Evolutionary conservation across 1,139 yeast species (phyloP).

Genomic region (Yamadazyma dendronema): DNA sequence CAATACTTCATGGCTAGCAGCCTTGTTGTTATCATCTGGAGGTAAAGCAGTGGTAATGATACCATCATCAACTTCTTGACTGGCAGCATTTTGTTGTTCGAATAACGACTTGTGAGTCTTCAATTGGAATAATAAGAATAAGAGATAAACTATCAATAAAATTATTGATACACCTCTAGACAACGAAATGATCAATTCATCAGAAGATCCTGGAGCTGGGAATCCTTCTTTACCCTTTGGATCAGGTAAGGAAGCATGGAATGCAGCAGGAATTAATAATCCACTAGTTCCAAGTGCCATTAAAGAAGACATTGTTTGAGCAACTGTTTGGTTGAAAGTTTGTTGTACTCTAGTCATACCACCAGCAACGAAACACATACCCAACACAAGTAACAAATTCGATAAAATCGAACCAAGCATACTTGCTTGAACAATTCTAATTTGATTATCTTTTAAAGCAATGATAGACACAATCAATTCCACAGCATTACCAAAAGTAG

Average conservation of each 20-base stretch:
- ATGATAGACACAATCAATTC: constrained; percentile 92
- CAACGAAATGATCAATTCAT: constrained; percentile 60
- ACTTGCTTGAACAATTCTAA: constrained; percentile 92
- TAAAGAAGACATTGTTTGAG: constrained; percentile 94
- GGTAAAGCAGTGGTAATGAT: constrained; percentile 32
- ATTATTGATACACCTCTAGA: constrained; percentile 88
- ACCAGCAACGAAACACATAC: constrained; percentile 94
- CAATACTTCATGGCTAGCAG: constrained; percentile 25
- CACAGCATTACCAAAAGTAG: constrained; percentile 92
- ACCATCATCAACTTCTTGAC: constrained; percentile 37
- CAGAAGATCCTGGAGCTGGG: constrained; percentile 42
- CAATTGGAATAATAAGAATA: constrained; percentile 83
- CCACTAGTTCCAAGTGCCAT: constrained; percentile 91
- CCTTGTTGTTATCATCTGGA: constrained; percentile 25
- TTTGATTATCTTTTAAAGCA: constrained; percentile 81
- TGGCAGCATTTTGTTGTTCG: constrained; percentile 32
- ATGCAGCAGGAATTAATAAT: constrained; percentile 90
- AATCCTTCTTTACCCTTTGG: constrained; percentile 33
- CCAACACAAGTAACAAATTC: constrained; percentile 82
- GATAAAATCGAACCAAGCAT: constrained; percentile 94
- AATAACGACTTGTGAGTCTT: constrained; percentile 70
- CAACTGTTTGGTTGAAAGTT: constrained; percentile 90
- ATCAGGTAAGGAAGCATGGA: constrained; percentile 70
- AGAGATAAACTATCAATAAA: constrained; percentile 70
- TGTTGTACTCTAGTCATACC: constrained; percentile 87